Evolutionary conservation across 2,329 filamentous ascomycete species (phyloP), one percentile per base, ranked within the genome.

Genomic region (Chalara sp.): DNA sequence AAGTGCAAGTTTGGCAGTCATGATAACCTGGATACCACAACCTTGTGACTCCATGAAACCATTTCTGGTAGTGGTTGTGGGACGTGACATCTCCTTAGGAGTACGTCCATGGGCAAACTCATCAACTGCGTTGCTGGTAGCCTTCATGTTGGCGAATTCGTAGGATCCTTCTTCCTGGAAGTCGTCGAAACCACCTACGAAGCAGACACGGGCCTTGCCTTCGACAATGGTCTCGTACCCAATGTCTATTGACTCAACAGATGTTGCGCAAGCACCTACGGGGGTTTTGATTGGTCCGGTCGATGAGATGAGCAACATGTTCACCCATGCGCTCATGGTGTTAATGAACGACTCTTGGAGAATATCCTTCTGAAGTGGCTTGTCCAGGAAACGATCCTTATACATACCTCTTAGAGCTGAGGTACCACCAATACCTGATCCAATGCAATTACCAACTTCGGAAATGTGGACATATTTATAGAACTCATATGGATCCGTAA

Each of bases 11-110:
- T 87, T 88, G 50, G 92, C 93, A 57, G 89, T 95, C 93, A 99
- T 99, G 71, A 99, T 92, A 65, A 99, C 80, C 73, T 99, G 93
- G 70, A 99, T 85, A 86, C 95, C 93, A 64, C 90, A 95, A 66
- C 93, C 93, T 72, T 99, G 93, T 3, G 95, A 96, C 73, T 99
- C 93, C 93, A 99, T 97, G 78, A 99, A 99, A 47, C 93, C 93
- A 63, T 91, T 93, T 71, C 93, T 82, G 56, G 93, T 99, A 3
- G 93, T 99, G 43, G 93, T 99, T 5, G 91, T 95, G 5, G 93
- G 93, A 55, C 93, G 86, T 32, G 95, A 99, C 93, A 99, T 99
- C 72, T 99, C 93, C 70, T 85, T 83, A 10, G 93, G 92, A 46
- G 93, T 97, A 59, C 93, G 89, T 45, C 93, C 93, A 65, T 97